Base-by-base conservation (phyloP, 1,284 basidiomycete genomes). In the Cutaneotrichosporon sp. region DNA sequence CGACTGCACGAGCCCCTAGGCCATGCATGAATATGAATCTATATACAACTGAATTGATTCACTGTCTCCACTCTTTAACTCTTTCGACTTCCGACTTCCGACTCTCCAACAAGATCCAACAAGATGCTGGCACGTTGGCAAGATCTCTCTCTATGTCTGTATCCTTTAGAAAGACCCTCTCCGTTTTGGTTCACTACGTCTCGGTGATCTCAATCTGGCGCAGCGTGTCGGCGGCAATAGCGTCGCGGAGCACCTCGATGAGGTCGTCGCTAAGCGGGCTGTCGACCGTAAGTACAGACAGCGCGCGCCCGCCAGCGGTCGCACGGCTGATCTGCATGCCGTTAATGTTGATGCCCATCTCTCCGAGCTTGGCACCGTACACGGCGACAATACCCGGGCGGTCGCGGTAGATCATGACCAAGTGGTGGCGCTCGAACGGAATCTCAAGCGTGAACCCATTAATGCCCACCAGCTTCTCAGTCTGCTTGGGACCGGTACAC, bases 401-500 rank as follows among this genome's bases (percentile, higher is more conserved):
- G 61, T 62, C 61, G 26, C 22, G 26, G 56, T 62, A 62, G 38
- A 62, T 14, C 47, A 62, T 57, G 61, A 62, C 47, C 10, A 62
- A 7, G 61, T 62, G 61, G 56, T 58, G 47, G 18, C 32, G 46
- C 50, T 62, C 61, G 40, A 62, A 52, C 6, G 61, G 61, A 16
- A 62, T 47, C 38, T 62, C 61, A 56, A 62, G 26, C 13, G 50
- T 22, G 40, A 50, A 58, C 8, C 56, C 61, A 49, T 62, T 58
- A 21, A 62, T 58, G 50, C 61, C 61, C n/a, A 62, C 56, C 13
- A 62, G 61, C 61, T 62, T 62, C 40, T 62, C 61, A 7, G 51
- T 53, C 56, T 62, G 61, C 56, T 58, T 58, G 30, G 61, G 61
- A 10, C 61, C 61, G 9, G 61, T 62, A n/a, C 47, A 32, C 13